Percentiles rank a stretch among this genome's conserved stretches.
Evolutionary conservation across 352 stramenopile genomes (phyloP).

Genomic region (Phytophthora quininea): DNA sequence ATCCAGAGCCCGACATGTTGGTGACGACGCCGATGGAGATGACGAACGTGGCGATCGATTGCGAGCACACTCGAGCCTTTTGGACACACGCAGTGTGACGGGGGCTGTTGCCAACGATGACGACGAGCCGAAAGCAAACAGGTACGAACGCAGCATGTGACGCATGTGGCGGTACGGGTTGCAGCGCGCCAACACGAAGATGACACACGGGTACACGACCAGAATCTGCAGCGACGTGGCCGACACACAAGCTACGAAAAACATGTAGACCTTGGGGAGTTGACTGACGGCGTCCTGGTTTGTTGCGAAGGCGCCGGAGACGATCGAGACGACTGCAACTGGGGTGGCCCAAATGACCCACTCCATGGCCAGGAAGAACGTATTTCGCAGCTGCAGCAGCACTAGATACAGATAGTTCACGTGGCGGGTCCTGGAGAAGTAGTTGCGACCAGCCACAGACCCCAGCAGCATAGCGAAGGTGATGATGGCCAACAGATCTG

Average conservation of each 20-base stretch:
- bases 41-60: constrained; percentile 78
- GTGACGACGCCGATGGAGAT: constrained; percentile 71
- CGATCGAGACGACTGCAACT: constrained; percentile 67
- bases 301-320: constrained; percentile 60
- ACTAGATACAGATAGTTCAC: constrained; percentile 77
- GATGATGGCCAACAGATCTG: constrained; percentile 66
- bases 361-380: constrained; percentile 73
- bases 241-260: constrained; percentile 47
- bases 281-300: constrained; percentile 50
- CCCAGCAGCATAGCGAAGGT: constrained; percentile 75
- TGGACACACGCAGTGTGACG: constrained; percentile 71
- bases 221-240: constrained; percentile 51
- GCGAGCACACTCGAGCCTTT: constrained; percentile 64
- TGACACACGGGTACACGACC: constrained; percentile 61
- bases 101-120: constrained; percentile 74
- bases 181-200: constrained; percentile 66
- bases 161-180: constrained; percentile 79
- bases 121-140: constrained; percentile 68
- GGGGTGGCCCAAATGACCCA: constrained; percentile 76
- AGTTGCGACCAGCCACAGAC: constrained; percentile 57
- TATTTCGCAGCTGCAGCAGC: constrained; percentile 71
- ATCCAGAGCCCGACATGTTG: constrained; percentile 61
- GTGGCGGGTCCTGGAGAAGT: constrained; percentile 59
- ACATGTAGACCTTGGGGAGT: constrained; percentile 59
- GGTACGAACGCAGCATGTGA: constrained; percentile 66